Base-by-base conservation (phyloP, 192 early-diverging fungal genomes). In the Coemansia guatemalensis region DNA sequence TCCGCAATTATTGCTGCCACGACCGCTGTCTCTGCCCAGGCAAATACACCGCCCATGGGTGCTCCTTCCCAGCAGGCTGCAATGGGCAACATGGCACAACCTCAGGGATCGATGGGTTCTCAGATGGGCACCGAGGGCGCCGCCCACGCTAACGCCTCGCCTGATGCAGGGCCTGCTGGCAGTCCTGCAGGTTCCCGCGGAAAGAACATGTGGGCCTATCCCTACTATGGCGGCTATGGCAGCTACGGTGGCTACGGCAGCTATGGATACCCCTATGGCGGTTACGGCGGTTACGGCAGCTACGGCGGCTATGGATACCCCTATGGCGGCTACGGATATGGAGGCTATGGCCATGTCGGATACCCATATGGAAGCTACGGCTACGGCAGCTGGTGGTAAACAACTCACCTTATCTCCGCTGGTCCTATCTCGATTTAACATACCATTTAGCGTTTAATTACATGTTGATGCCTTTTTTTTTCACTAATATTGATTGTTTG, bases 141-240 rank as follows among this genome's bases (percentile, higher is more conserved):
- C 21, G 14, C 59, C 20, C 65, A 73, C 21, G 55, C 54, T 41
- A 67, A 29, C 25, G 65, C 62, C 39, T 60, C 62, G 9, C 62
- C 62, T 35, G 62, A 61, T 47, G 70, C 76, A 67, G 71, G 67
- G 3, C 51, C 76, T 67, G 75, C 75, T 71, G 75, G 69, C 66
- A 63, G 76, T 56, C 67, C 76, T 69, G 76, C 76, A 33, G 71
- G 70, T 24, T 20, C 67, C 8, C 76, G 71, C 24, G 76, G 76
- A 58, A 79, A 79, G 67, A 59, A 55, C 54, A 79, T 79, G 76
- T 79, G 76, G 76, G 76, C 76, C 0, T 79, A 79, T 41, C 76
- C 76, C 4, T 73, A 73, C 76, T 74, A 73, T 20, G 61, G 59
- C 26, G 8, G 55, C n/a, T 74, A 73, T 20, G 61, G 59, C 26